Conservation (phyloP, 1,139 yeast genomes). For the Diutina ranongensis region DNA sequence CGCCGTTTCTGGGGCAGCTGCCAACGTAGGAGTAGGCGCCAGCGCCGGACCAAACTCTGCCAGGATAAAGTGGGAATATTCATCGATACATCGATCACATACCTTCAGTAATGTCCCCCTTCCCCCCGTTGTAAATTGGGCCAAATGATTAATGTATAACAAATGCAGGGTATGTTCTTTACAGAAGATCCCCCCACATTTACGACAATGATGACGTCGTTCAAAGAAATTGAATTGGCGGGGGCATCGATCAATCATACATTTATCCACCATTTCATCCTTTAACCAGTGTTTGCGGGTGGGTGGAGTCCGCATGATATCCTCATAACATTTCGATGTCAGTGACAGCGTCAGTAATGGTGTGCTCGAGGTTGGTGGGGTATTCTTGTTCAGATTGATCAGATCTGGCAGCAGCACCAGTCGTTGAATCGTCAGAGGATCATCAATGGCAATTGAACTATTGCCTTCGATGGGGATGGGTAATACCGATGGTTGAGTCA, state of each 20-base stretch:
- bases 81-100: constrained; percentile 63
- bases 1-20: constrained; percentile 7
- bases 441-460: neutral
- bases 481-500: neutral
- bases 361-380: neutral
- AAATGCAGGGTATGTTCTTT: constrained; percentile 49
- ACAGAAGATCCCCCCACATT: constrained; percentile 89
- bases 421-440: neutral
- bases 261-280: constrained; percentile 50
- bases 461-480: neutral
- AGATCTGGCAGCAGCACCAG: constrained; percentile 1
- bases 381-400: neutral
- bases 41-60: constrained; percentile 25
- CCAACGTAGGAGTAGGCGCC: constrained; percentile 5
- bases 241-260: constrained; percentile 50
- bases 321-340: constrained; percentile 14
- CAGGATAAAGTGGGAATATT: constrained; percentile 45
- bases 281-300: constrained; percentile 70
- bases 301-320: constrained; percentile 34
- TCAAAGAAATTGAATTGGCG: constrained; percentile 63
- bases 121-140: constrained; percentile 67
- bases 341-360: neutral
- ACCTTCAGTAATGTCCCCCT: constrained; percentile 68
- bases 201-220: constrained; percentile 87
- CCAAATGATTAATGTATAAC: constrained; percentile 52